Base-by-base conservation (phyloP, 2,329 filamentous ascomycete species). In the Cercospora canescens region DNA sequence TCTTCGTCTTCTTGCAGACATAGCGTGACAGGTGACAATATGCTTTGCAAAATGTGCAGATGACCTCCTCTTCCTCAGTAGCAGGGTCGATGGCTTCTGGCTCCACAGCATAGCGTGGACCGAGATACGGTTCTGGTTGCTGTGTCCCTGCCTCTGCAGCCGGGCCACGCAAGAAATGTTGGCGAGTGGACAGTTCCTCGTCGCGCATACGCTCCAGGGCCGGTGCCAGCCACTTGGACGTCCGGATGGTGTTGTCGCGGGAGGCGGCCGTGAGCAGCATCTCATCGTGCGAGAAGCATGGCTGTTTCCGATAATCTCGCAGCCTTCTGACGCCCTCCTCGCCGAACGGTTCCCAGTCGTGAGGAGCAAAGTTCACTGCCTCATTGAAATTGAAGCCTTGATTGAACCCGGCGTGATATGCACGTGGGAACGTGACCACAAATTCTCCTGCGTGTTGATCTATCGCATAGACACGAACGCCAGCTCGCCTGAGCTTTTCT, bases 311-410 rank as follows among this genome's bases (percentile, higher is more conserved):
- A 78, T 97, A 99, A 58, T 90, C 86, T 72, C 95, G 92, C 32
- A 98, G 83, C 70, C 94, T 87, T 73, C 94, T 89, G 1, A 98
- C 94, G 0, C 95, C 94, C 30, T 89, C 86, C 63, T 94, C 89
- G 1, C 95, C 95, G 76, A 89, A 96, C 0, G 93, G 93, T 75
- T 99, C 95, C 95, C 95, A 99, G 73, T 99, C 95, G 30, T 84
- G 85, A 0, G 95, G 95, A 0, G 95, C 95, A 80, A 99, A 99
- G 76, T 99, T 99, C 72, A 99, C 95, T 5, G 95, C 95, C 78
- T 99, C 95, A 73, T 99, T 99, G 79, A 97, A 96, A 76, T 99
- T 99, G 83, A 99, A 99, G 3, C 83, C 95, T 74, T 99, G 95
- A 74, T 99, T 99, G 81, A 99, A 99, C 0, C 95, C 95, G 6